Percentiles rank a stretch among this genome's conserved stretches.
phyloP scores from a whole-genome alignment of 306 rosid genomes.

The cucumber (Cucumis sativus) region DNA sequence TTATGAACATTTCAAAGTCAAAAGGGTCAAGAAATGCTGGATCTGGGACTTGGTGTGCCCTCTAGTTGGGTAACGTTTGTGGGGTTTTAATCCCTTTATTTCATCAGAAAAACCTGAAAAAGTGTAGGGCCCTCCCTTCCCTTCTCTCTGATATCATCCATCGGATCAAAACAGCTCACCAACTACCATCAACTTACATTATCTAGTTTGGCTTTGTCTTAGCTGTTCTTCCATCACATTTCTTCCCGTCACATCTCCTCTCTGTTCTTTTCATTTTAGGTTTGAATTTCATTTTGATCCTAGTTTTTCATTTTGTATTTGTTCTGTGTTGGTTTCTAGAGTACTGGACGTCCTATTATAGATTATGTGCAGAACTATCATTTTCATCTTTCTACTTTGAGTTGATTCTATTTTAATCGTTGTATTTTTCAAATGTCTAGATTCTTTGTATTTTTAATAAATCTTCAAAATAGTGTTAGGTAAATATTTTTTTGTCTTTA shows the following conservation, averaged over 20 bases:
- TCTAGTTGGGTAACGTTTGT: background rate
- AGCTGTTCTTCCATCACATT: conserved; percentile 7
- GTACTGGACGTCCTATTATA: background rate
- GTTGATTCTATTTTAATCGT: background rate
- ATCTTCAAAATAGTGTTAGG: background rate
- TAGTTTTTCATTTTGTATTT: background rate
- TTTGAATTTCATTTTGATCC: background rate
- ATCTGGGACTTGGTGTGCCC: background rate
- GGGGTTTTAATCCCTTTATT: background rate
- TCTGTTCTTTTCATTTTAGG: background rate
- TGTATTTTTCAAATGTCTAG: background rate
- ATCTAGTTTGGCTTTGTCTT: conserved; percentile 1
- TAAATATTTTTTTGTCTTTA: no score
- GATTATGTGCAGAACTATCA: background rate
- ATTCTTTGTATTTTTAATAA: no score
- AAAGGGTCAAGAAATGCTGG: conserved; percentile 8
- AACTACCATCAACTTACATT: conserved; percentile 6
- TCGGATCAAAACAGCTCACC: conserved; percentile 12
- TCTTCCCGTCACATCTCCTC: background rate
- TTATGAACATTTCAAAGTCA: conserved; percentile 8
- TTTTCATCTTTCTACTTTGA: background rate
- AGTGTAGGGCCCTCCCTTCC: background rate
- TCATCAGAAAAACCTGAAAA: background rate
- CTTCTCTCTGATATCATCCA: background rate
- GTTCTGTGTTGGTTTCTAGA: background rate